These are phyloP conservation scores for Metroxylon sagu DNA, from an alignment of 176 grass and related monocot genomes.

Conservation along the genomic window DNA sequence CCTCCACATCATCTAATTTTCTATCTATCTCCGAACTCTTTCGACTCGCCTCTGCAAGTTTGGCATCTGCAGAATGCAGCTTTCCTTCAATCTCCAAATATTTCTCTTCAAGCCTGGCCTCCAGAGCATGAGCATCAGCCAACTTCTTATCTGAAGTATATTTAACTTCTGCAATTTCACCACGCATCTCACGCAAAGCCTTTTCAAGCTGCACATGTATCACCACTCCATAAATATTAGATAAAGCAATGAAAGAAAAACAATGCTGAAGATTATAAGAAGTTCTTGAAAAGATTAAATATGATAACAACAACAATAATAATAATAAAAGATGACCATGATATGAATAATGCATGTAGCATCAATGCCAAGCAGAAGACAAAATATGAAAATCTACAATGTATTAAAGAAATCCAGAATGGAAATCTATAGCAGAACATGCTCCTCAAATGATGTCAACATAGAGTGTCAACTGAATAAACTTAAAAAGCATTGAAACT, in stretches of 20 bases:
- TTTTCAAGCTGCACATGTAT: slow-evolving; percentile 66
- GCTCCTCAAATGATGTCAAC: no score
- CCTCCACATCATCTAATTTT: slow-evolving; percentile 67
- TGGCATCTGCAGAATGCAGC: slow-evolving; percentile 81
- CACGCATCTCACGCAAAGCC: slow-evolving; percentile 58
- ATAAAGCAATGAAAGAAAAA: slow-evolving; percentile 15
- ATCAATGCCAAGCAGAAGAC: no score
- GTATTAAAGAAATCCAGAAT: no score
- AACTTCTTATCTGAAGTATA: slow-evolving; percentile 74
- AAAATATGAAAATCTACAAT: no score
- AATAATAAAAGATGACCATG: no score
- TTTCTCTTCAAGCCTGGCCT: slow-evolving; percentile 73
- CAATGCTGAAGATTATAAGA: no score
- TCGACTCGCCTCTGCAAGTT: slow-evolving; percentile 90
- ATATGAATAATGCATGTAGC: no score
- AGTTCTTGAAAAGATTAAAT: no score
- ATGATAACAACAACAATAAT: no score
- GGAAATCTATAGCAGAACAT: no score
- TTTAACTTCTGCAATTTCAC: slow-evolving; percentile 77
- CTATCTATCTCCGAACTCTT: slow-evolving; percentile 77
- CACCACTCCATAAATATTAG: slow-evolving; percentile 11
- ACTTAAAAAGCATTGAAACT: no score
- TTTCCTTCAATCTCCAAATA: slow-evolving; percentile 75
- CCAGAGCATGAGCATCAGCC: slow-evolving; percentile 62
- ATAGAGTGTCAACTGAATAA: no score